Base-by-base conservation (phyloP, 192 early-diverging fungal genomes). In the Podila epicladia region DNA sequence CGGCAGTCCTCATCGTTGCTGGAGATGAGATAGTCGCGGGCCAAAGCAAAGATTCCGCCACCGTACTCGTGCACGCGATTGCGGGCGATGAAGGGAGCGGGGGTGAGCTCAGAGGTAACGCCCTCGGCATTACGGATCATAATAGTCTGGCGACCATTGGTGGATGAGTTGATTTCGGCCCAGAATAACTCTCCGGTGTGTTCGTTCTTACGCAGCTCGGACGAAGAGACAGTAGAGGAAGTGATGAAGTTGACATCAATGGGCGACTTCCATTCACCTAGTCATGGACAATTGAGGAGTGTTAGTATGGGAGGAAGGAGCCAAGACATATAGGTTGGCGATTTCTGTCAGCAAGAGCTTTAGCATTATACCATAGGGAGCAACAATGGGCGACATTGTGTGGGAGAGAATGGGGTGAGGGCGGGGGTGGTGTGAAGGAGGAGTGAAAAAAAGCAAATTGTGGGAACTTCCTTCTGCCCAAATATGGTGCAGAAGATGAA, bases 31-130 rank as follows among this genome's bases (percentile, higher is more conserved):
- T 88, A 38, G 12, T 88, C 86, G 48, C 83, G 84, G 31, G 85
- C 73, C 12, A 91, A 87, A 1, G 86, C 73, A 63, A 92, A 92
- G 1, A 85, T 77, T 13, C 87, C 89, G 33, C 93, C 92, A 33
- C 94, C 94, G 65, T 93, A 95, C 76, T 94, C 94, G 65, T 95
- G 93, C 8, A 94, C 93, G 9, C 86, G 86, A 1, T 90, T 87
- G 60, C 90, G 89, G 15, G 92, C 89, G 58, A 89, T 88, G 84
- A 89, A 92, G 11, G 83, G 75, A 0, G 67, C 62, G 3, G 89
- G 85, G 2, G 84, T 68, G 6, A 86, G 41, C 13, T 84, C 87
- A 0, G 71, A 28, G 9, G 82, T 73, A 15, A 65, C n/a, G 8
- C 62, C 74, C 13, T 62, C 62, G 13, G 67, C 65, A 28, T 17